Evolutionary conservation across 371 early-diverging fungal species (phyloP), one percentile per base, ranked within the genome.

Genomic region (Apophysomyces ossiformis): DNA sequence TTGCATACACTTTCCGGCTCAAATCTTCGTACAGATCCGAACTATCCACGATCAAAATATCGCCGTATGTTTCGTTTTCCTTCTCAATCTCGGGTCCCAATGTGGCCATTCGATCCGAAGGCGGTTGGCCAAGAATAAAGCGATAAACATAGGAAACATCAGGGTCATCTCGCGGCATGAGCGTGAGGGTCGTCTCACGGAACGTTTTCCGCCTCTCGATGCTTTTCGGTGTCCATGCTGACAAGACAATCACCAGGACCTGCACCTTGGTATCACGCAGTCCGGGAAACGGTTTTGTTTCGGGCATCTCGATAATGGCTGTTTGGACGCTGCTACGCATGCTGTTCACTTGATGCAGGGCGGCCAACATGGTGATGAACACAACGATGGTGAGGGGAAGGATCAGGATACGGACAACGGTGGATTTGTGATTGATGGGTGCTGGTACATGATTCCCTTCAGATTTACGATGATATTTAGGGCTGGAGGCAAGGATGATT

Each of bases 191-290:
- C 32, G 87, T 85, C 57, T 87, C 84, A 21, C 87, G 77, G 65
- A 87, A 87, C 11, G 78, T 68, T 47, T 81, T 72, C 4, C 87
- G 71, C 59, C 85, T 85, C 7, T 61, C 66, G 16, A 72, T 70
- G 18, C 84, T 83, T 64, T 85, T 82, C 18, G 81, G 77, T 18
- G 87, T 87, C 74, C 85, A 83, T 0, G 87, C 86, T 0, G 86
- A 85, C 12, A 87, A 73, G 0, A 87, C 78, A 71, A 87, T 75
- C 38, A 87, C 79, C 74, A 82, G 76, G 37, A 82, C 78, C 26
- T 76, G 75, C 3, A 77, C 72, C 5, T 70, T 60, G 8, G 72
- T 71, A 15, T 75, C 77, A 5, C 71, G 63, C 18, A 78, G 57
- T 18, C 72, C 71, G 15, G 78, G 69, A 60, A 50, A 50, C 72